Conservation (phyloP, 106 monocot genomes). For the Triglochin maritima region DNA sequence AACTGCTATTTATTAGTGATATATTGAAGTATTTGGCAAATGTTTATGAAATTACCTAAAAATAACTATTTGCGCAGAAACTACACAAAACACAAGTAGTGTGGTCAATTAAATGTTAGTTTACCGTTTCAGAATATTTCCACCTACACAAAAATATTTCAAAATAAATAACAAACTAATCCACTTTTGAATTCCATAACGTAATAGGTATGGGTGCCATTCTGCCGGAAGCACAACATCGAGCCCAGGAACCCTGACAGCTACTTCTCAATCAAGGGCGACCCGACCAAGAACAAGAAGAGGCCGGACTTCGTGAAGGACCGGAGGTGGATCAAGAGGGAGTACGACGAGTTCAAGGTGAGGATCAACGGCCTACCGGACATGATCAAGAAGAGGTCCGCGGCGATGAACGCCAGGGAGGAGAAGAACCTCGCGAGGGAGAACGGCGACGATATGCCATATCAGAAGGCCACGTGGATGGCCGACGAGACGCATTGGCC, state of each 20-base stretch:
- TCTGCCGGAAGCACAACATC: slow-evolving; percentile 86
- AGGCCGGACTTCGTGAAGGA: slow-evolving; percentile 85
- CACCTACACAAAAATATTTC: too few species aligned
- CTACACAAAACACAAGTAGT: too few species aligned
- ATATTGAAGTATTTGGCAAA: too few species aligned
- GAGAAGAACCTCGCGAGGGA: slow-evolving; percentile 46
- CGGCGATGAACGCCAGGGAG: slow-evolving; percentile 36
- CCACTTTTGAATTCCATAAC: too few species aligned
- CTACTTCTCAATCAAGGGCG: slow-evolving; percentile 59
- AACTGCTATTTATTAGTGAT: too few species aligned
- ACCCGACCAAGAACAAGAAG: slow-evolving; percentile 91
- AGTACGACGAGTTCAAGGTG: slow-evolving; percentile 96
- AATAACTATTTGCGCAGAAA: too few species aligned
- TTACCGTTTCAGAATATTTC: too few species aligned
- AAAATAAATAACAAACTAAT: too few species aligned
- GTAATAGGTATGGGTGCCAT: slow-evolving; percentile 63
- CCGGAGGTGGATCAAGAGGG: slow-evolving; percentile 86
- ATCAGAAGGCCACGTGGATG: slow-evolving; percentile 71
- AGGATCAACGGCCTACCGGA: slow-evolving; percentile 82
- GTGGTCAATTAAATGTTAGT: too few species aligned
- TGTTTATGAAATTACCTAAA: too few species aligned
- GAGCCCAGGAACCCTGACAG: slow-evolving; percentile 86
- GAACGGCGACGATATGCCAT: slow-evolving; percentile 16
- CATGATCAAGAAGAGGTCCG: slow-evolving; percentile 38
- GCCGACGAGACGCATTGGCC: slow-evolving; percentile 91